These are phyloP conservation scores for Penicillium salamii DNA, from an alignment of 495 filamentous ascomycete genomes.

Conservation along the genomic window DNA sequence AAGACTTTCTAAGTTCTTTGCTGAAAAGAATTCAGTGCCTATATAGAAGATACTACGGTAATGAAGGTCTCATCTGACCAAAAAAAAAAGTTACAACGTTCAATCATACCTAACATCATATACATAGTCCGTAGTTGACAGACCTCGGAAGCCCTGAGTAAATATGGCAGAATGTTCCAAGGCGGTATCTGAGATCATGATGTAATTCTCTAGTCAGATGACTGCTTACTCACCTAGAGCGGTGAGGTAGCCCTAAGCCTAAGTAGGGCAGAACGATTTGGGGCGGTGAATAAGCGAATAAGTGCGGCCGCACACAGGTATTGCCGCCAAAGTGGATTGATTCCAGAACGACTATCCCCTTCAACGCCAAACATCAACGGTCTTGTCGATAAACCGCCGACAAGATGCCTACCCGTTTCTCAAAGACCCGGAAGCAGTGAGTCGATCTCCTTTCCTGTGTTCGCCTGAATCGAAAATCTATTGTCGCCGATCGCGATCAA, in stretches of 20 bases:
- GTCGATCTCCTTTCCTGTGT: slow-evolving; percentile 35
- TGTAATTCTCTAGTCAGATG: not conserved
- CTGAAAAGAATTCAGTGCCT: too few species aligned
- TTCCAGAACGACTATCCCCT: slow-evolving; percentile 37
- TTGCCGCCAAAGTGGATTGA: slow-evolving; percentile 33
- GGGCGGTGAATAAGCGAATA: too few species aligned
- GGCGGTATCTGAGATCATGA: too few species aligned
- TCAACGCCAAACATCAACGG: slow-evolving; percentile 44
- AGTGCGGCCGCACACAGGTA: too few species aligned
- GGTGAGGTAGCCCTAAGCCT: not conserved
- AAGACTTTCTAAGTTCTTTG: slow-evolving; percentile 39
- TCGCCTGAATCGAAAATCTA: slow-evolving; percentile 16
- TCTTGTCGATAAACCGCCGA: slow-evolving; percentile 48
- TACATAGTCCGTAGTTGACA: too few species aligned
- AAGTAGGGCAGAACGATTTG: too few species aligned
- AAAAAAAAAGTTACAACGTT: not conserved
- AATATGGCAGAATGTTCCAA: too few species aligned
- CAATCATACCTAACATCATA: too few species aligned
- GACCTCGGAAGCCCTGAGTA: too few species aligned
- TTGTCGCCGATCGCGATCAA: slow-evolving; percentile 16
- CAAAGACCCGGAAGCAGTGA: slow-evolving; percentile 82
- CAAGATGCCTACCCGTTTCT: slow-evolving; percentile 79
- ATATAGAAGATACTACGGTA: too few species aligned
- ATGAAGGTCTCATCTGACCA: not conserved
- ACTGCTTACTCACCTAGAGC: not conserved